Evolutionary conservation across 441 rosid species (phyloP).

Genomic region (Iberis amara): DNA sequence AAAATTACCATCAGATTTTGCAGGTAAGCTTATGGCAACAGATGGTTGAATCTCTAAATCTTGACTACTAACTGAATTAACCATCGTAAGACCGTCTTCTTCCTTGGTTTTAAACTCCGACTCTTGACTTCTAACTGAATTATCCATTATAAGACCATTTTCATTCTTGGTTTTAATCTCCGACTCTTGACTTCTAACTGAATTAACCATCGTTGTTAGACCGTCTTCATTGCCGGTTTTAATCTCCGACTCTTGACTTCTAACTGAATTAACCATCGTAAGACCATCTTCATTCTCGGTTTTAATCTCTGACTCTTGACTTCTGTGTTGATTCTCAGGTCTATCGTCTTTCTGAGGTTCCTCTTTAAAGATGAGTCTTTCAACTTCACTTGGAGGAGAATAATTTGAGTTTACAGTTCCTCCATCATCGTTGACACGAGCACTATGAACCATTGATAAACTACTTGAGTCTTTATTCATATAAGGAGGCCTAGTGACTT

Average conservation of each 20-base stretch:
- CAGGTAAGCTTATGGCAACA: slow-evolving; percentile 24
- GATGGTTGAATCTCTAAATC: slow-evolving; percentile 22
- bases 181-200: too few species aligned
- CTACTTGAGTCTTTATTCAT: slow-evolving; percentile 20
- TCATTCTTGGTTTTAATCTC: too few species aligned
- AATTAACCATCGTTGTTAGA: too few species aligned
- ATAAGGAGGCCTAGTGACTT: slow-evolving; percentile 20
- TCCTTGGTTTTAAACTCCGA: too few species aligned
- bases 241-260: slow-evolving; percentile 3
- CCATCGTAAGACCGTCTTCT: too few species aligned
- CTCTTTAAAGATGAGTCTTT: slow-evolving; percentile 26
- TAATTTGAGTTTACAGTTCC: slow-evolving; percentile 26
- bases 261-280: slow-evolving; percentile 3
- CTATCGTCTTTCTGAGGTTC: slow-evolving; percentile 29
- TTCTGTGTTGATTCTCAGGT: slow-evolving; percentile 11
- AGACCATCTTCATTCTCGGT: background rate
- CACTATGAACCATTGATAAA: slow-evolving; percentile 23
- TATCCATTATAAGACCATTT: too few species aligned
- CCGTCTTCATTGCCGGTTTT: too few species aligned
- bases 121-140: too few species aligned
- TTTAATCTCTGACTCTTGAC: slow-evolving; percentile 11
- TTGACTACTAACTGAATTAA: too few species aligned
- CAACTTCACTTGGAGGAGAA: slow-evolving; percentile 28
- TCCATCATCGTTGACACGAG: slow-evolving; percentile 31
- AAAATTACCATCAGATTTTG: slow-evolving; percentile 41